Percentiles rank a stretch among this genome's conserved stretches.
These are phyloP conservation scores for Diaporthe batatas DNA, from an alignment of 2,329 filamentous ascomycete species.

Conservation along the genomic window DNA sequence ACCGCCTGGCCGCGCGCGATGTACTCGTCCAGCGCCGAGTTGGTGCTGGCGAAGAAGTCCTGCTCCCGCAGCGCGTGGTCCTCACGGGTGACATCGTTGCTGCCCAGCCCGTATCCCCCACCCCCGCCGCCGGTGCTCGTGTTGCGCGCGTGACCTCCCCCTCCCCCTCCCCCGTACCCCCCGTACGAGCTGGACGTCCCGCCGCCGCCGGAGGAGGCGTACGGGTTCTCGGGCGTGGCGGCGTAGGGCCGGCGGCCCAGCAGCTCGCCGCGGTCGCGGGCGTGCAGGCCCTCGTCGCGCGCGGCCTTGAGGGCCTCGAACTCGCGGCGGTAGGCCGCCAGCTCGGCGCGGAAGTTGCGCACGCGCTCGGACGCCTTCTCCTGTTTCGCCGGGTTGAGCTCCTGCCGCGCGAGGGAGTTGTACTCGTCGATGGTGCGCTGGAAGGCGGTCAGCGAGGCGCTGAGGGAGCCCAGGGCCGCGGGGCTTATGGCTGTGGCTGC, in stretches of 20 bases:
- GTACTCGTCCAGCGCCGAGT: constrained; percentile 92
- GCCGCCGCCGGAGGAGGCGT: constrained; percentile 70
- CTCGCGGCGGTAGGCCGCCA: constrained; percentile 82
- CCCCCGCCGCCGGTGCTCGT: constrained; percentile 55
- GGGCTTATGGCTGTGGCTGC: constrained; percentile 72
- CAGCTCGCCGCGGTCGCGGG: constrained; percentile 80
- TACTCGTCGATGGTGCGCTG: constrained; percentile 95
- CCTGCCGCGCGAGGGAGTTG: constrained; percentile 84
- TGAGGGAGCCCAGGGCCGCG: constrained; percentile 73
- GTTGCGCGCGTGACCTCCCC: constrained; percentile 54
- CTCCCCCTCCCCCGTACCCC: constrained; percentile 39
- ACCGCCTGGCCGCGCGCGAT: constrained; percentile 92
- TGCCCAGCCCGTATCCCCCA: constrained; percentile 59
- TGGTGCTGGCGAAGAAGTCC: constrained; percentile 85
- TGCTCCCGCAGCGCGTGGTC: constrained; percentile 89
- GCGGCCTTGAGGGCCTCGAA: constrained; percentile 83
- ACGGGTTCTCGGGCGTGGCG: constrained; percentile 89
- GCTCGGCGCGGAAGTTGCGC: constrained; percentile 85
- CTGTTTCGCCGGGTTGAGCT: constrained; percentile 91
- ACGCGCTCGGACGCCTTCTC: constrained; percentile 90
- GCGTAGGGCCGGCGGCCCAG: constrained; percentile 87
- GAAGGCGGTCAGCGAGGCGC: constrained; percentile 78
- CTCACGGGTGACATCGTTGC: constrained; percentile 78
- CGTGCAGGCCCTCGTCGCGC: constrained; percentile 79
- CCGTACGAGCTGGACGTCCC: constrained; percentile 48